Evolutionary conservation across 192 early-diverging fungal species (phyloP), one percentile per base, ranked within the genome.

Genomic region (Cladochytrium replicatum): DNA sequence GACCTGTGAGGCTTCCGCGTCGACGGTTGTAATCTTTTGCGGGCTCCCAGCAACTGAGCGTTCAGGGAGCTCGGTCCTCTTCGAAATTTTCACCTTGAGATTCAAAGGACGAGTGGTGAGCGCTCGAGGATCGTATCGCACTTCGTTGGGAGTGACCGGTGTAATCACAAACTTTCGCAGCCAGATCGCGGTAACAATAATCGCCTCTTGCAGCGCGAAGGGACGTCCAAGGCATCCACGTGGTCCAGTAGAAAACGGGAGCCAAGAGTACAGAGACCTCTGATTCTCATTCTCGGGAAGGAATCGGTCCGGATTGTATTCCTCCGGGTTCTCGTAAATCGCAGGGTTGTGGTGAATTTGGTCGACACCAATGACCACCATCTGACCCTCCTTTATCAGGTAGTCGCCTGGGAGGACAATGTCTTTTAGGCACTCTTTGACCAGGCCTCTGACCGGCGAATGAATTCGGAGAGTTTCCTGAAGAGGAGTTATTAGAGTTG

Each of bases 141-240:
- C 31, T 22, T 61, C 54, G 4, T 63, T 53, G 8, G 29, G 46
- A 48, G 66, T 63, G 8, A 48, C 22, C n/a, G n/a, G n/a, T n/a
- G n/a, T n/a, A n/a, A n/a, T n/a, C n/a, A n/a, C n/a, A n/a, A 70
- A 81, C 2, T 43, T 42, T 23, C 61, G 62, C 29, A 81, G 51
- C 22, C 76, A 38, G 47, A 61, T 66, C 9, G 65, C 70, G n/a
- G 74, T 32, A 8, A 76, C 67, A 8, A 75, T 72, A 37, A 69
- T 75, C 6, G 69, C 67, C 54, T 81, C 79, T 56, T 70, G 58
- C 29, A 81, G 31, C 28, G 79, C 73, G 57, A 81, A 71, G 41
- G 67, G 68, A 39, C 71, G 57, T n/a, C 79, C 79, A 43, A 81
- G 72, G 43, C 79, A 81, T 4, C 60, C 55, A 9, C 76, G 62